A percentile compares a stretch with the other conserved stretches of the same genome.
These are phyloP conservation scores for Pseudofabraea citricarpa DNA, from an alignment of 2,329 filamentous ascomycete species.

Conservation along the genomic window DNA sequence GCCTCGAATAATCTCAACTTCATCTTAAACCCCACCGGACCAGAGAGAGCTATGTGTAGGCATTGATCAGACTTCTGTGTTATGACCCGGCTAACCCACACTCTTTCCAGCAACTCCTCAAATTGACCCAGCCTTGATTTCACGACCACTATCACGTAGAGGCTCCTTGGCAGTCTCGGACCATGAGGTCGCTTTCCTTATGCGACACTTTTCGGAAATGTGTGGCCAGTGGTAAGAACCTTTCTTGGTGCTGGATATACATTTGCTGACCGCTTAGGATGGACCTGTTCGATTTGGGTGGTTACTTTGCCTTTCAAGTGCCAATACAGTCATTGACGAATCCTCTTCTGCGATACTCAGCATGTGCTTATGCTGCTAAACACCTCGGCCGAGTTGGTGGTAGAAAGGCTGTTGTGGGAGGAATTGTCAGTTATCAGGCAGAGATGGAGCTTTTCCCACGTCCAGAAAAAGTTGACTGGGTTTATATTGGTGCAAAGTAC, in stretches of 20 bases:
- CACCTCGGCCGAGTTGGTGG: conserved; percentile 51
- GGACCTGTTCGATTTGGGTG: conserved; percentile 49
- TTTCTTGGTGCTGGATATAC: neutral
- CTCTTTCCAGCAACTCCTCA: conserved; percentile 31
- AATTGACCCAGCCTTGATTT: conserved; percentile 33
- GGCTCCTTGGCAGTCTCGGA: conserved; percentile 33
- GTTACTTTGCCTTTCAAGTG: conserved; percentile 56
- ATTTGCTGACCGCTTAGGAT: conserved; percentile 32
- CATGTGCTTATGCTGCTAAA: conserved; percentile 58
- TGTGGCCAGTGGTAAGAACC: conserved; percentile 49
- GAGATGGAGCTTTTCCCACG: conserved; percentile 48
- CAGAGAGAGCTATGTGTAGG: conserved; percentile 17
- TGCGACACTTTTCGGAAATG: conserved; percentile 55
- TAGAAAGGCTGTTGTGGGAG: conserved; percentile 43
- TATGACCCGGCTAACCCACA: no score
- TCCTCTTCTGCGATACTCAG: conserved; percentile 43
- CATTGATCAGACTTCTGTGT: no score
- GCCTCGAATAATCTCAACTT: conserved; percentile 46
- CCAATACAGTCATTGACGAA: conserved; percentile 50
- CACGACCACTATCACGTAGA: conserved; percentile 5
- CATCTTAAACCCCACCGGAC: conserved; percentile 40
- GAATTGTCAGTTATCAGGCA: conserved; percentile 40
- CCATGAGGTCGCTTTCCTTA: conserved; percentile 53
- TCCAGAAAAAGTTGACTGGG: conserved; percentile 44
- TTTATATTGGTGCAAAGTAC: conserved; percentile 55